phyloP scores from a whole-genome alignment of 352 stramenopile species.

The Phytopythium kandeliae region DNA sequence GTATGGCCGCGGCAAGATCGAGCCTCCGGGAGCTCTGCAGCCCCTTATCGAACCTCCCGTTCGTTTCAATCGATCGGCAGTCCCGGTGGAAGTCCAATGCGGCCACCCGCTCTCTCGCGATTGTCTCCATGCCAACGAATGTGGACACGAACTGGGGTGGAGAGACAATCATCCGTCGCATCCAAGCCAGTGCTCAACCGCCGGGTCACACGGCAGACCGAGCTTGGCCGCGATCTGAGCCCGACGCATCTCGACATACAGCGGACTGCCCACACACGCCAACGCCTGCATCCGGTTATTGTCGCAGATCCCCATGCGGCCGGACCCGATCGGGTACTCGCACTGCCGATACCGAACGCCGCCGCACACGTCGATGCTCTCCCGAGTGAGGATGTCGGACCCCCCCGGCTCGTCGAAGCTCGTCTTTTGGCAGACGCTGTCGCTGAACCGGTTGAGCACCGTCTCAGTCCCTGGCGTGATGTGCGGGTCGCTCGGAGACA shows the following conservation, averaged over 20 bases:
- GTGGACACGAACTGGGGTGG: too few relatives aligned
- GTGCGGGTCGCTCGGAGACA: constrained; percentile 5
- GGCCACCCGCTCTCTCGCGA: too few relatives aligned
- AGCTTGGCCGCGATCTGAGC: constrained; percentile 15
- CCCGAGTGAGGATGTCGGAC: constrained; percentile 4
- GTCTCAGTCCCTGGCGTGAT: constrained; percentile 8
- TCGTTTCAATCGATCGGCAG: too few relatives aligned
- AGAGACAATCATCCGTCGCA: constrained; percentile 8
- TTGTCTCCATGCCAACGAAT: too few relatives aligned
- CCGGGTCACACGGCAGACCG: constrained; percentile 10
- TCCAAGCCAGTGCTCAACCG: constrained; percentile 20
- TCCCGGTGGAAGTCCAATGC: too few relatives aligned
- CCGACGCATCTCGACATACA: constrained; percentile 8
- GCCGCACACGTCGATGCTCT: constrained; percentile 6
- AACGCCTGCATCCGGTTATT: constrained; percentile 17
- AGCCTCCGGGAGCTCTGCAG: too few relatives aligned
- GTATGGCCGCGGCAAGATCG: too few relatives aligned
- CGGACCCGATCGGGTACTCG: constrained; percentile 5
- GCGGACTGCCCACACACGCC: constrained; percentile 8
- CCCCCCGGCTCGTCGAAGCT: constrained; percentile 2
- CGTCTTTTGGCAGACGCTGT: constrained; percentile 8
- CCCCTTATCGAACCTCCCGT: too few relatives aligned
- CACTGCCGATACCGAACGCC: constrained; percentile 2
- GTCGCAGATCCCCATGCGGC: constrained; percentile 19
- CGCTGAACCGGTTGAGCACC: constrained; percentile 7